phyloP scores from a whole-genome alignment of 2,329 filamentous ascomycete species.

The Davidsoniella virescens region DNA sequence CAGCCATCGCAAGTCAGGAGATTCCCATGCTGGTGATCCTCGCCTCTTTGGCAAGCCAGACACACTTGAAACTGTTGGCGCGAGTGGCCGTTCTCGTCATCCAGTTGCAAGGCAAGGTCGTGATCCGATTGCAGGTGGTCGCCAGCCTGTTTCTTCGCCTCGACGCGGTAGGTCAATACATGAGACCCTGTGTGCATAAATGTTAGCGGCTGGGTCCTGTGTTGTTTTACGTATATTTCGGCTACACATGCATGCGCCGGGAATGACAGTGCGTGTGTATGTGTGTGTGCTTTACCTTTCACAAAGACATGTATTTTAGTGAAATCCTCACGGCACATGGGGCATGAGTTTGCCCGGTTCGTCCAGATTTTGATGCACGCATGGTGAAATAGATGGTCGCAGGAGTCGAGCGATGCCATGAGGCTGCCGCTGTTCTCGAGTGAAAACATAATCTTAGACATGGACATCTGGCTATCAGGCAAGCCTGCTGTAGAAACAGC shows the following conservation, averaged over 20 bases:
- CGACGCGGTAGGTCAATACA: slow-evolving; percentile 45
- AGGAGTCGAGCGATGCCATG: slow-evolving; percentile 47
- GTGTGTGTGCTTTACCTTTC: too few relatives aligned
- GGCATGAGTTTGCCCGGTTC: slow-evolving; percentile 92
- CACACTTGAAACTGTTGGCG: slow-evolving; percentile 49
- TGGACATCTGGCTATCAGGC: too few relatives aligned
- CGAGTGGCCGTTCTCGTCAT: slow-evolving; percentile 24
- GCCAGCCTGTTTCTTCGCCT: slow-evolving; percentile 60
- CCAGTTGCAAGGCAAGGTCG: slow-evolving; percentile 61
- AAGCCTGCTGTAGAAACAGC: too few relatives aligned
- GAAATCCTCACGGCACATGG: slow-evolving; percentile 86
- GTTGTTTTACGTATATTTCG: neutral
- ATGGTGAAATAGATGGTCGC: slow-evolving; percentile 85
- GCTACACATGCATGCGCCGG: neutral
- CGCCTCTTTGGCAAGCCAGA: slow-evolving; percentile 64
- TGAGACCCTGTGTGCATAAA: slow-evolving; percentile 29
- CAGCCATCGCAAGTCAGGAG: slow-evolving; percentile 85
- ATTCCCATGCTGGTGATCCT: slow-evolving; percentile 53
- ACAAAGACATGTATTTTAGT: slow-evolving; percentile 61
- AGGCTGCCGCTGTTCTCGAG: too few relatives aligned
- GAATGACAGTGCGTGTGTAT: neutral
- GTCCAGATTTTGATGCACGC: slow-evolving; percentile 88
- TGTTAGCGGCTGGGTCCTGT: neutral
- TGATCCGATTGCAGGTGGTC: slow-evolving; percentile 34
- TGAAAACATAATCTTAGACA: too few relatives aligned